These are phyloP conservation scores for Urochloa ruziziensis DNA, from an alignment of 176 grass and related monocot genomes.

Conservation along the genomic window DNA sequence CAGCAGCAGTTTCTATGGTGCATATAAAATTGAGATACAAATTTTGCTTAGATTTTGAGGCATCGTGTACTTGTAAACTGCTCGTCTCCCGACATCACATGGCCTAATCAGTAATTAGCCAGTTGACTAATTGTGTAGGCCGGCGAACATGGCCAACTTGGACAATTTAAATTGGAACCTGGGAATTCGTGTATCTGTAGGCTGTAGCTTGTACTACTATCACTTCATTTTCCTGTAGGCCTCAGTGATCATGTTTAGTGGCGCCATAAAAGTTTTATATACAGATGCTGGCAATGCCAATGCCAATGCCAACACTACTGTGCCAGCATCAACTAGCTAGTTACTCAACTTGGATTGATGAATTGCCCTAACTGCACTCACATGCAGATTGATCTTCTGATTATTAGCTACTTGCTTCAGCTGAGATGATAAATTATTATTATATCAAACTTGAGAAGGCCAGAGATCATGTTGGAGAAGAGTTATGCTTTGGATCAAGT, in stretches of 20 bases:
- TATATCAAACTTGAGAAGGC: not conserved
- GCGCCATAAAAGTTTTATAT: not conserved
- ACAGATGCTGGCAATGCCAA: not conserved
- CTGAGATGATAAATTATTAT: not conserved
- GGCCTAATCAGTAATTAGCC: conserved; percentile 22
- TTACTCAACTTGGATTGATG: conserved; percentile 32
- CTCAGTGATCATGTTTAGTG: not conserved
- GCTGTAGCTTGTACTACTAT: not conserved
- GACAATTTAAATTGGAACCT: not conserved
- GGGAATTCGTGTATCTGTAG: not conserved
- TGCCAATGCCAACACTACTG: not conserved
- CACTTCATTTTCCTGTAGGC: not conserved
- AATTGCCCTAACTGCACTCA: conserved; percentile 12
- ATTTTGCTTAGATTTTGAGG: conserved; percentile 23
- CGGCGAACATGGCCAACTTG: conserved; percentile 37
- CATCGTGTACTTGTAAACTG: conserved; percentile 16
- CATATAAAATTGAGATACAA: conserved; percentile 12
- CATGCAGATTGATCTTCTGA: conserved; percentile 10
- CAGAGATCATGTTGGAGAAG: not conserved
- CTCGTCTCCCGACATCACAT: conserved; percentile 39
- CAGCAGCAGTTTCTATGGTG: not conserved
- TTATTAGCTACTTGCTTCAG: conserved; percentile 13
- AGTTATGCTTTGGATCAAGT: conserved; percentile 31
- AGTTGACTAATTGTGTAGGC: conserved; percentile 27
- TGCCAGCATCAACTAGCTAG: not conserved